Conservation (phyloP, 305 asterid genomes). For the Caryopteris hybrid region DNA sequence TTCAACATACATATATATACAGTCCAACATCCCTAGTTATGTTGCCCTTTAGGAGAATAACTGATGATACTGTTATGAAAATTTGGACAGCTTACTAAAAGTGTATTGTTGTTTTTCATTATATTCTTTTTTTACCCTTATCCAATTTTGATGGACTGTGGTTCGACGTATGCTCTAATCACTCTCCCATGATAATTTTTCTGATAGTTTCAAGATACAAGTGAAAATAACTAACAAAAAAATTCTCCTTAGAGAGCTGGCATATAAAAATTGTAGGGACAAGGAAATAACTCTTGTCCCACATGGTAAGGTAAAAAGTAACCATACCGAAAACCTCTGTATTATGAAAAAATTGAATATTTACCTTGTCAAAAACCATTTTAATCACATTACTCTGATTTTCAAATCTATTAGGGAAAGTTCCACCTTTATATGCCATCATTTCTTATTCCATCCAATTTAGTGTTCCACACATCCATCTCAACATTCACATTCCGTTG, state of each 20-base stretch:
- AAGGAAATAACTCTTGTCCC: background rate
- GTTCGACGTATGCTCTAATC: background rate
- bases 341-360: background rate
- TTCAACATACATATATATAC: no score
- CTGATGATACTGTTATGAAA: background rate
- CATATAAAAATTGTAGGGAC: background rate
- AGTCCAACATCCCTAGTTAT: background rate
- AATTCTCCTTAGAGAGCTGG: background rate
- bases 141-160: background rate
- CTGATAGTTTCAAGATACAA: background rate
- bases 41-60: background rate
- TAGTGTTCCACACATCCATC: no score
- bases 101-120: background rate
- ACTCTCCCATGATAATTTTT: background rate
- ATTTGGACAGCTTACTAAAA: background rate
- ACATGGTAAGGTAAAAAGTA: background rate
- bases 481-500: no score
- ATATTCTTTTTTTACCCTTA: background rate
- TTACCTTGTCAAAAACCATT: no score
- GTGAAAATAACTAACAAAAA: background rate
- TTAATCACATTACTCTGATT: no score
- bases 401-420: no score
- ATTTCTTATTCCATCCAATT: no score
- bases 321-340: background rate
- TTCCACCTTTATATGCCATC: no score